These are phyloP conservation scores for Acanthamoeba lenticulata DNA, from an alignment of 208 protist species.

Conservation along the genomic window DNA sequence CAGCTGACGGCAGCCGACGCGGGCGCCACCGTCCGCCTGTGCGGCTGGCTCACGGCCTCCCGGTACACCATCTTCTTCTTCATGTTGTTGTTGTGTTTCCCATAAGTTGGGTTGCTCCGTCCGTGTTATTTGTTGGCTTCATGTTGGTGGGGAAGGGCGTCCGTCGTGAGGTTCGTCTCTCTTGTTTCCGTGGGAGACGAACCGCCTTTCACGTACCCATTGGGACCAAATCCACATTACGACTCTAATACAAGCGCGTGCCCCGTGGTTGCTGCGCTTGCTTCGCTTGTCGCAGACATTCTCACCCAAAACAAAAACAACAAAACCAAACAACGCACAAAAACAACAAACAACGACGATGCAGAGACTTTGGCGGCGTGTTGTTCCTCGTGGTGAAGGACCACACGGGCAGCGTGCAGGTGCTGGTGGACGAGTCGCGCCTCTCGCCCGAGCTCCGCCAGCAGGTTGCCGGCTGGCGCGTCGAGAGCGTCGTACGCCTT, in stretches of 20 bases:
- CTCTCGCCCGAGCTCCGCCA: neutral
- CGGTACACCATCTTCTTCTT: neutral
- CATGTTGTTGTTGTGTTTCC: neutral
- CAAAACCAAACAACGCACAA: no score
- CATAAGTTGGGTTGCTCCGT: neutral
- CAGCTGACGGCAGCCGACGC: neutral
- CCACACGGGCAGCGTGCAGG: constrained; percentile 35
- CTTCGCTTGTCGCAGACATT: no score
- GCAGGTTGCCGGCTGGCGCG: neutral
- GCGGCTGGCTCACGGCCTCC: constrained; percentile 40
- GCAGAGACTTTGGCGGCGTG: neutral
- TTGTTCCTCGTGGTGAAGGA: constrained; percentile 54
- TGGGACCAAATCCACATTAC: no score
- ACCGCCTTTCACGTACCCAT: no score
- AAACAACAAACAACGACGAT: no score
- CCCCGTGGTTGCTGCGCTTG: no score
- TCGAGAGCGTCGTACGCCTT: constrained; percentile 22
- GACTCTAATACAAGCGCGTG: no score
- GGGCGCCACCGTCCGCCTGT: neutral
- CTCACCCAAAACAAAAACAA: neutral
- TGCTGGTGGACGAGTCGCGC: constrained; percentile 27
- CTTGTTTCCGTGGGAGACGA: no score
- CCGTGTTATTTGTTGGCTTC: no score
- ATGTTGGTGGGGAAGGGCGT: no score
- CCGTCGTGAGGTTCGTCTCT: no score